Percentiles rank a stretch among this genome's conserved stretches.
Conservation (phyloP, 2,329 filamentous ascomycete species). For the Piedraia hortae region DNA sequence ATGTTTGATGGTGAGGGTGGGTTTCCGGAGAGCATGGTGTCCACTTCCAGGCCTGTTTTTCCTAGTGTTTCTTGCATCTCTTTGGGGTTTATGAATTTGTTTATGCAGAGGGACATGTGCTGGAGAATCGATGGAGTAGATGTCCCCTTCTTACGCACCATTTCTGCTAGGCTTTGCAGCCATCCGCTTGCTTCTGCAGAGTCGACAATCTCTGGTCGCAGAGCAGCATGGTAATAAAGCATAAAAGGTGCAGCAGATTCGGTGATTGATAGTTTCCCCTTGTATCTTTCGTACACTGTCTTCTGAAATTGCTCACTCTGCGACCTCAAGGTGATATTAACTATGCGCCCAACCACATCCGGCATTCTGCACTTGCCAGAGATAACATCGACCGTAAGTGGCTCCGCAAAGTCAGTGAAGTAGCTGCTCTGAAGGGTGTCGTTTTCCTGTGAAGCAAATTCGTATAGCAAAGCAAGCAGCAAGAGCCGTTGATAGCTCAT, state of each 20-base stretch:
- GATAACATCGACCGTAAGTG: slow-evolving; percentile 13
- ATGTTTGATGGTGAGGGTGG: slow-evolving; percentile 18
- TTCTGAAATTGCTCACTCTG: slow-evolving; percentile 21
- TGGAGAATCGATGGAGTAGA: slow-evolving; percentile 11
- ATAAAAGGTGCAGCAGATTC: slow-evolving; percentile 6
- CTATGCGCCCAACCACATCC: slow-evolving; percentile 28
- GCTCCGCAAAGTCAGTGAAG: slow-evolving; percentile 20
- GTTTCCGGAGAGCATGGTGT: slow-evolving; percentile 13
- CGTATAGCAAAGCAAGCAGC: slow-evolving; percentile 32
- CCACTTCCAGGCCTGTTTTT: slow-evolving; percentile 11
- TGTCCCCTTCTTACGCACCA: slow-evolving; percentile 3
- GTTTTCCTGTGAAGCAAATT: slow-evolving; percentile 26
- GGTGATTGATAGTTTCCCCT: slow-evolving; percentile 7
- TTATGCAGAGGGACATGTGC: slow-evolving; percentile 20
- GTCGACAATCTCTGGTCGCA: slow-evolving; percentile 9
- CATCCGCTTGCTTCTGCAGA: slow-evolving; percentile 6
- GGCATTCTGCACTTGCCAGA: slow-evolving; percentile 10
- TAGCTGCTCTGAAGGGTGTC: slow-evolving; percentile 15
- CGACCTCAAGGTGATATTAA: slow-evolving; percentile 29
- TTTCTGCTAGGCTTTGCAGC: slow-evolving; percentile 5
- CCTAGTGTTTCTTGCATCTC: slow-evolving; percentile 13
- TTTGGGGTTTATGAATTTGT: slow-evolving; percentile 20
- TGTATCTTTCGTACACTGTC: slow-evolving; percentile 8
- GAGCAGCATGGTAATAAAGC: slow-evolving; percentile 11
- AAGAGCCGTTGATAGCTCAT: slow-evolving; percentile 30